A percentile compares a stretch with the other conserved stretches of the same genome.
These are phyloP conservation scores for Microdochium paspali DNA, from an alignment of 2,329 filamentous ascomycete species.

Conservation along the genomic window DNA sequence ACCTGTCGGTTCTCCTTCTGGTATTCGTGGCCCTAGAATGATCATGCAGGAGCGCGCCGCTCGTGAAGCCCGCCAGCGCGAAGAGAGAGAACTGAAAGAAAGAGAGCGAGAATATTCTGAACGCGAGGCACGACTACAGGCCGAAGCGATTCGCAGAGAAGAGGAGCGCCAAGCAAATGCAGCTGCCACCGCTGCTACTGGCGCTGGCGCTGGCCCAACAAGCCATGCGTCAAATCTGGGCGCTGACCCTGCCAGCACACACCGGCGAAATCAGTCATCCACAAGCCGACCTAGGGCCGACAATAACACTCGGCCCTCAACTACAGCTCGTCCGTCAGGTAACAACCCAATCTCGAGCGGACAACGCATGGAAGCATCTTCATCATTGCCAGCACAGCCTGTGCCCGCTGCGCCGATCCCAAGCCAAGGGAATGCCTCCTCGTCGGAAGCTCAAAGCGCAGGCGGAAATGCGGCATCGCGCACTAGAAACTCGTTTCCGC, in stretches of 20 bases:
- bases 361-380: background rate
- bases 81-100: conserved; percentile 48
- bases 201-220: conserved; percentile 24
- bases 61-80: conserved; percentile 61
- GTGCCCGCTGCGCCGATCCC: background rate
- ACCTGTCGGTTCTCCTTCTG: conserved; percentile 46
- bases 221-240: conserved; percentile 12
- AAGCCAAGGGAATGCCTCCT: background rate
- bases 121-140: conserved; percentile 42
- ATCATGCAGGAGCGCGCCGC: conserved; percentile 84
- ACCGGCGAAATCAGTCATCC: conserved; percentile 1
- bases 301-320: background rate
- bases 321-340: background rate
- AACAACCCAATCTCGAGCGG: background rate
- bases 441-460: background rate
- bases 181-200: conserved; percentile 39
- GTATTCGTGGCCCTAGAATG: conserved; percentile 75
- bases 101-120: conserved; percentile 48
- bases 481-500: conserved; percentile 70
- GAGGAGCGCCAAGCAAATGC: conserved; percentile 52
- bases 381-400: background rate
- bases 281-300: background rate
- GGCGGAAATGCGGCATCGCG: conserved; percentile 13
- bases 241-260: conserved; percentile 1
- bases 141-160: conserved; percentile 46